A percentile compares a stretch with the other conserved stretches of the same genome.
Evolutionary conservation across 192 early-diverging fungal species (phyloP).

Genomic region (Rhizophlyctis rosea): DNA sequence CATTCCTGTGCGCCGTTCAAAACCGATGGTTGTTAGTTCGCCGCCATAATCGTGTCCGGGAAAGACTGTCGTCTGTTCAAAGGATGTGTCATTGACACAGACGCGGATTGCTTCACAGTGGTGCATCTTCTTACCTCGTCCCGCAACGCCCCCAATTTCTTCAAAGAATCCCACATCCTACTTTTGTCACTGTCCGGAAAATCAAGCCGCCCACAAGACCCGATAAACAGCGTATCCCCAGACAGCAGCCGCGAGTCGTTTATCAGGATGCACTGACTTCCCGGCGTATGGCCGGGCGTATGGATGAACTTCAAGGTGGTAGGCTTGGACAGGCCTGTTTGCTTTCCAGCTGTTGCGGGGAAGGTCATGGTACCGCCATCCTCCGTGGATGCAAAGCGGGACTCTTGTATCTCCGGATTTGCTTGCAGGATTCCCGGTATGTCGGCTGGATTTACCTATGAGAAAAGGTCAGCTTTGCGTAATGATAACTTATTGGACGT

Average conservation of each 20-base stretch:
- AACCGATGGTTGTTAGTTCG: conserved; percentile 77
- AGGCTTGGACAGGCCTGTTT: neutral
- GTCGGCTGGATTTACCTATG: conserved; percentile 74
- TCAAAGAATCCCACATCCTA: conserved; percentile 71
- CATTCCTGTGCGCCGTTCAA: conserved; percentile 42
- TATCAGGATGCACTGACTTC: conserved; percentile 70
- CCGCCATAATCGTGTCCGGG: conserved; percentile 92
- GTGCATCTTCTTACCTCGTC: conserved; percentile 20
- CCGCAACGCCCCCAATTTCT: conserved; percentile 53
- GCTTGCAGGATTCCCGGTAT: conserved; percentile 62
- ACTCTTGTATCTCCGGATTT: conserved; percentile 61
- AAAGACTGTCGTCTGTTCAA: conserved; percentile 65
- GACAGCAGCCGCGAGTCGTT: conserved; percentile 73
- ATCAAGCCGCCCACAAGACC: conserved; percentile 76
- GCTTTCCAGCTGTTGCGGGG: conserved; percentile 5
- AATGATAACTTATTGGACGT: too few species aligned
- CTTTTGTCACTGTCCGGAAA: conserved; percentile 68
- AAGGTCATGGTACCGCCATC: conserved; percentile 53
- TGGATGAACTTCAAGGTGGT: conserved; percentile 70
- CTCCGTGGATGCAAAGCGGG: conserved; percentile 57
- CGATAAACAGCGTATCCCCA: conserved; percentile 85
- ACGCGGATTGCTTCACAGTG: neutral
- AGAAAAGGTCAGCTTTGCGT: too few species aligned
- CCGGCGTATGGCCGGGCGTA: conserved; percentile 91
- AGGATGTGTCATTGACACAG: neutral